Evolutionary conservation across 176 grass and related monocot species (phyloP), one percentile per base, ranked within the genome.

Genomic region (Musa itinerans): DNA sequence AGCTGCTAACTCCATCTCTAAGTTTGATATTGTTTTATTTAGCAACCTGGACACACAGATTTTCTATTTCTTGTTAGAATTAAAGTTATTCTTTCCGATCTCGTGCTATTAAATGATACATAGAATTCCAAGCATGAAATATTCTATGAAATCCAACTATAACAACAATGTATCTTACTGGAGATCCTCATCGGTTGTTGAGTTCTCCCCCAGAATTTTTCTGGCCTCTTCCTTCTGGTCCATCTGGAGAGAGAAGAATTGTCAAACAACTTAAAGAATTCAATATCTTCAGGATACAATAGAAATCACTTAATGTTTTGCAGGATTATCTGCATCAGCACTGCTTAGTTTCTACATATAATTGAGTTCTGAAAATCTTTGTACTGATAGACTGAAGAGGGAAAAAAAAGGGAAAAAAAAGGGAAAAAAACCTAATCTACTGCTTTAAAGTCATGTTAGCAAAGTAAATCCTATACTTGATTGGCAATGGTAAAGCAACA

Each of bases 1-100:
- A 11, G 72, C 72, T 19, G 53, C 72, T 56, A 74, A n/a, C 10
- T 74, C 72, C 72, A 74, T 56, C 52, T 74, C 72, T 74, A 74
- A 74, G 54, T 56, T 74, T 34, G 52, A 74, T 56, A 74, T 56
- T 57, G 72, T 50, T 56, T 74, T 74, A 56, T 57, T 74, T 27
- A 74, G 11, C 6, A 56, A 10, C 29, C 72, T 74, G 72, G 2
- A 11, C 22, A 54, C 16, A 70, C 19, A 19, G 11, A 34, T 70
- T 70, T 2, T 10, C 29, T n/a, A 50, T n/a, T 52, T 51, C 43
- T 29, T 57, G 71, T 54, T 14, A 74, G 15, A 9, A 26, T 74
- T 49, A 17, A 74, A 55, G 11, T 19, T 15, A 9, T 55, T 55
- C 7, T 17, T 51, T n/a, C 3, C 29, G 29, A 20, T 51, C 9